Evolutionary conservation across 352 stramenopile species (phyloP), one percentile per base, ranked within the genome.

Genomic region (Albugo candida): DNA sequence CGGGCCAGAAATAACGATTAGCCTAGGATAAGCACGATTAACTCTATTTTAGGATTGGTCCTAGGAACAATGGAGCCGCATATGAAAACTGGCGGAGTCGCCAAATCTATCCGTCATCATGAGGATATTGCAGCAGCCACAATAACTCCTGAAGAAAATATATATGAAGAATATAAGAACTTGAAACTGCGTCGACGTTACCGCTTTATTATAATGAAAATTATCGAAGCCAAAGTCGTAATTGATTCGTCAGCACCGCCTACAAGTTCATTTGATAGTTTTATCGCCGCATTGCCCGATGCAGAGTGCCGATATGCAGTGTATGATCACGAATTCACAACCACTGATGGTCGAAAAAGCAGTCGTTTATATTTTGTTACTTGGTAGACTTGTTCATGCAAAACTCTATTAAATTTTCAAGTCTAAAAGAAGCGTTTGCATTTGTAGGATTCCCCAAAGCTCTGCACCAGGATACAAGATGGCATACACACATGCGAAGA

Each of bases 151-250:
- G 72, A 71, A 0, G 62, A 64, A 1, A 63, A 69, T 6, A 71
- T 83, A 21, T 42, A 67, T 41, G 51, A 57, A 8, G 73, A 83
- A 51, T 93, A 91, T 55, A 81, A 84, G 56, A 70, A 81, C 58
- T 71, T 93, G 55, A 93, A 93, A 63, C 87, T 93, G 72, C 67
- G 73, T 3, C 75, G 80, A 59, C 80, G 85, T 56, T 74, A 85
- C 55, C 80, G 80, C 58, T 93, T 67, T 49, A 60, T 91, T 43
- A 49, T 93, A 39, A 84, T 86, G 56, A 70, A 71, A 51, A 91
- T 93, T 55, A 73, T 88, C 27, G 70, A 56, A 18, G 65, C 72
- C 31, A 60, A 77, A 27, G 68, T 93, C 40, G 52, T 75, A 2
- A 68, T 87, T 6, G 80, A 82, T 49, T 45, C 51, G 20, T 67